phyloP scores from a whole-genome alignment of 148 eudicot species.

The Rhododendron molle region DNA sequence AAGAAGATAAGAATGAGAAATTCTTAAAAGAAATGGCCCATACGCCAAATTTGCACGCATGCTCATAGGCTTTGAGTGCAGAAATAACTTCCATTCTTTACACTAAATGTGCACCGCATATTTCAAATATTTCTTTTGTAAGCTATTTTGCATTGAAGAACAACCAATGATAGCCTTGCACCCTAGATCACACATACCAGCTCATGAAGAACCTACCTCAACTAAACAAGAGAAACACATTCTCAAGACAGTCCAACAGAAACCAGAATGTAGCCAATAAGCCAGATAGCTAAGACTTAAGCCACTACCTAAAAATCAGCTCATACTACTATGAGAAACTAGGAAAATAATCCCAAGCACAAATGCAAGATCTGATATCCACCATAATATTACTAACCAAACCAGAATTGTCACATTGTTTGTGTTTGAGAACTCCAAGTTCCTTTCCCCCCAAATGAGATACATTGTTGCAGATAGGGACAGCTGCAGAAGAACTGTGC shows the following conservation, averaged over 20 bases:
- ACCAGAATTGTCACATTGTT: not conserved
- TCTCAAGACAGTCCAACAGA: not conserved
- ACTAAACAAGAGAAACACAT: not conserved
- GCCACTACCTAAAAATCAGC: not conserved
- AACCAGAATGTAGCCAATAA: not conserved
- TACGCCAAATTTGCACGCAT: too few relatives aligned
- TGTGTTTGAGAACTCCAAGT: not conserved
- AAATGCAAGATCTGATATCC: not conserved
- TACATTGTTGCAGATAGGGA: not conserved
- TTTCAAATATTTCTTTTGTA: too few relatives aligned
- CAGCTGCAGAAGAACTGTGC: not conserved
- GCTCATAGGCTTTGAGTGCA: too few relatives aligned
- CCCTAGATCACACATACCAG: too few relatives aligned
- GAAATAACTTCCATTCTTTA: too few relatives aligned
- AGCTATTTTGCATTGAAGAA: too few relatives aligned
- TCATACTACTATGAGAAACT: not conserved
- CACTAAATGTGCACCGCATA: too few relatives aligned
- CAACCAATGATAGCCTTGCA: too few relatives aligned
- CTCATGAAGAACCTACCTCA: not conserved
- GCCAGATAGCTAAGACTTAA: not conserved
- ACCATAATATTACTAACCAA: not conserved
- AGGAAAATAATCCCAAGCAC: not conserved
- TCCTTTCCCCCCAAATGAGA: not conserved
- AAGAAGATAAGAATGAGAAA: not conserved
- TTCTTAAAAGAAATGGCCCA: too few relatives aligned